Conservation (phyloP, 2,329 filamentous ascomycete genomes). For the Huntiella bhutanensis region DNA sequence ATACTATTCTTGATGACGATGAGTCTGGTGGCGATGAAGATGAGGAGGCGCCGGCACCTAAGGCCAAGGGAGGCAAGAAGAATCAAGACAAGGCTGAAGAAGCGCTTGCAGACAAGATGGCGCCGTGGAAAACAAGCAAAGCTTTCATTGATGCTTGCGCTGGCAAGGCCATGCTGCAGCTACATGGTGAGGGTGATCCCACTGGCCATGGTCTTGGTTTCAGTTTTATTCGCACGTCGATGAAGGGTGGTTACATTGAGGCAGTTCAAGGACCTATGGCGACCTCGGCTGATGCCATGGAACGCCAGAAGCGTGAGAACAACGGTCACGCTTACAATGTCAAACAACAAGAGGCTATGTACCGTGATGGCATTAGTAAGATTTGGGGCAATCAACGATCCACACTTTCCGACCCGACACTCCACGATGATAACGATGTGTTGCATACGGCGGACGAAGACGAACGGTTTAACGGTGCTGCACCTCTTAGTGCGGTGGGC, state of each 20-base stretch:
- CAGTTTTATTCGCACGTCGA: constrained; percentile 92
- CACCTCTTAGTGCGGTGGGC: neutral
- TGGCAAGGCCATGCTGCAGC: constrained; percentile 88
- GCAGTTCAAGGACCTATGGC: constrained; percentile 49
- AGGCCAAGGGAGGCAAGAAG: constrained; percentile 24
- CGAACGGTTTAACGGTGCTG: constrained; percentile 44
- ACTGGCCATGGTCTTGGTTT: constrained; percentile 86
- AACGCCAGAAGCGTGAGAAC: constrained; percentile 71
- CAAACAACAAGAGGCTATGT: constrained; percentile 77
- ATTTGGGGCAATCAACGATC: constrained; percentile 83
- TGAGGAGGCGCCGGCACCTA: constrained; percentile 16
- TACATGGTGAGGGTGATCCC: constrained; percentile 88
- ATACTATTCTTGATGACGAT: constrained; percentile 43
- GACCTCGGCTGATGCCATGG: constrained; percentile 64
- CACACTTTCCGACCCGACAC: constrained; percentile 53
- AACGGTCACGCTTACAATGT: constrained; percentile 97
- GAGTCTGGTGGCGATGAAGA: constrained; percentile 30
- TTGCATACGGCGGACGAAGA: constrained; percentile 40
- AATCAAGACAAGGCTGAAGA: constrained; percentile 36
- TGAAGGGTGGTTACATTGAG: constrained; percentile 92
- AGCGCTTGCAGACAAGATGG: constrained; percentile 70
- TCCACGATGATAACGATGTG: constrained; percentile 45
- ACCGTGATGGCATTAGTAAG: constrained; percentile 73
- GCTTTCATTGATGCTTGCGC: constrained; percentile 88
- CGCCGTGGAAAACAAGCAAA: constrained; percentile 91